Percentiles rank a stretch among this genome's conserved stretches.
These are phyloP conservation scores for Boletus patriciae DNA, from an alignment of 768 basidiomycete genomes.

Conservation along the genomic window DNA sequence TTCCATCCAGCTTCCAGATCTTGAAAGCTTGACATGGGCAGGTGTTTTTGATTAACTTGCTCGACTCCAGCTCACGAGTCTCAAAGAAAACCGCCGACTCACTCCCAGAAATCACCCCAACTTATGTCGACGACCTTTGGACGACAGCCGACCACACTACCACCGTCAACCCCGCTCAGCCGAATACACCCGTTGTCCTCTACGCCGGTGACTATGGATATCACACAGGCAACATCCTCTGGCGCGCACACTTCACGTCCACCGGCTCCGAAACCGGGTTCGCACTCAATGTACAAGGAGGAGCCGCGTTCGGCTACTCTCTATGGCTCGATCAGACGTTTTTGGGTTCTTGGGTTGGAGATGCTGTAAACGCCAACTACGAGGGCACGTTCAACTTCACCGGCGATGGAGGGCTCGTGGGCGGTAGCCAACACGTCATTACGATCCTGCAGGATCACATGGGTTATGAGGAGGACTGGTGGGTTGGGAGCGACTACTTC, in stretches of 20 bases:
- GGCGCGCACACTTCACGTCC: slow-evolving; percentile 51
- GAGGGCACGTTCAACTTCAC: slow-evolving; percentile 19
- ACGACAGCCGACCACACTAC: slow-evolving; percentile 42
- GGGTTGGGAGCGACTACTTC: slow-evolving; percentile 44
- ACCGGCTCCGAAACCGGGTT: slow-evolving; percentile 47
- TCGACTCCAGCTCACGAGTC: slow-evolving; percentile 1
- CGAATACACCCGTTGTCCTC: slow-evolving; percentile 42
- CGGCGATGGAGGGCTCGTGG: background rate
- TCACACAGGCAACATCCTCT: slow-evolving; percentile 52
- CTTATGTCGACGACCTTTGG: slow-evolving; percentile 46
- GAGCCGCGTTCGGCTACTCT: slow-evolving; percentile 49
- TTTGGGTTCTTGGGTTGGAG: slow-evolving; percentile 41
- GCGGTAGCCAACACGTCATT: slow-evolving; percentile 41
- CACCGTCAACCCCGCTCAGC: slow-evolving; percentile 42
- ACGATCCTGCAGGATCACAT: slow-evolving; percentile 57
- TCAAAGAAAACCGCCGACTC: slow-evolving; percentile 26
- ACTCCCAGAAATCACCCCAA: slow-evolving; percentile 38
- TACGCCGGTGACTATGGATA: slow-evolving; percentile 52
- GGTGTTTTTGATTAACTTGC: background rate
- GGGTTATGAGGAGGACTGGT: slow-evolving; percentile 50
- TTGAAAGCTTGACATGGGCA: slow-evolving; percentile 23
- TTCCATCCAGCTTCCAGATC: slow-evolving; percentile 18
- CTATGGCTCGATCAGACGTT: slow-evolving; percentile 50
- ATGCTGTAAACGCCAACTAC: slow-evolving; percentile 11
- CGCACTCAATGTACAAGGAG: slow-evolving; percentile 42